A percentile compares a stretch with the other conserved stretches of the same genome.
Evolutionary conservation across 2,329 filamentous ascomycete genomes (phyloP).

Genomic region (Pseudocercospora crystallina): DNA sequence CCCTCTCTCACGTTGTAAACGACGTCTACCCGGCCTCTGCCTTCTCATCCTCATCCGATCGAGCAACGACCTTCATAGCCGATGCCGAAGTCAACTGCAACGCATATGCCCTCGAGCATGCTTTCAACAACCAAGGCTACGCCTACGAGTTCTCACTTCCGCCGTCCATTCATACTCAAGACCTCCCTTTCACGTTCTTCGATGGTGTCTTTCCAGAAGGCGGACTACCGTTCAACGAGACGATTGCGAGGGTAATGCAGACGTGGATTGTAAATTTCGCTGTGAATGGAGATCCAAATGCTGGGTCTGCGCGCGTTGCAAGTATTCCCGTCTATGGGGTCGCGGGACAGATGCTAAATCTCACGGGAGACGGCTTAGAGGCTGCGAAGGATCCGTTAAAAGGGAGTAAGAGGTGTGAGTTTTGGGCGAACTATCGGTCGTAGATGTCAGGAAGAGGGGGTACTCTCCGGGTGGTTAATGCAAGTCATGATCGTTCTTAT

Average conservation of each 20-base stretch:
- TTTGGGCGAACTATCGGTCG: too few relatives aligned
- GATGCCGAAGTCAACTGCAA: conserved; percentile 52
- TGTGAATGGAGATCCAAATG: conserved; percentile 37
- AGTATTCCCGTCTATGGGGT: too few relatives aligned
- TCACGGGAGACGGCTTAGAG: too few relatives aligned
- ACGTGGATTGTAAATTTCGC: conserved; percentile 47
- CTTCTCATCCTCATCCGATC: not conserved
- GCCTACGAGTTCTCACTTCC: conserved; percentile 54
- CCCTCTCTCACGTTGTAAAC: not conserved
- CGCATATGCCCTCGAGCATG: conserved; percentile 50
- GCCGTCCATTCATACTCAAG: conserved; percentile 54
- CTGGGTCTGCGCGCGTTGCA: too few relatives aligned
- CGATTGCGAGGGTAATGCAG: conserved; percentile 45
- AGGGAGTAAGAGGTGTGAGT: too few relatives aligned
- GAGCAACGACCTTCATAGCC: conserved; percentile 23
- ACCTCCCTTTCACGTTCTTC: conserved; percentile 55
- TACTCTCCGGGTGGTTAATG: too few relatives aligned
- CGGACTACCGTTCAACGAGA: too few relatives aligned
- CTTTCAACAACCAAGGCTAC: conserved; percentile 49
- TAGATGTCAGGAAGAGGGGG: too few relatives aligned
- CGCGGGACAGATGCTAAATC: too few relatives aligned
- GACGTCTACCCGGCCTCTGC: not conserved
- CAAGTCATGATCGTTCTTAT: too few relatives aligned
- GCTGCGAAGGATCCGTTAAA: too few relatives aligned
- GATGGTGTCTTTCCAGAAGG: too few relatives aligned